A percentile compares a stretch with the other conserved stretches of the same genome.
Evolutionary conservation across 164 flowering plant species (phyloP).

Genomic region (Tinospora cordifolia): DNA sequence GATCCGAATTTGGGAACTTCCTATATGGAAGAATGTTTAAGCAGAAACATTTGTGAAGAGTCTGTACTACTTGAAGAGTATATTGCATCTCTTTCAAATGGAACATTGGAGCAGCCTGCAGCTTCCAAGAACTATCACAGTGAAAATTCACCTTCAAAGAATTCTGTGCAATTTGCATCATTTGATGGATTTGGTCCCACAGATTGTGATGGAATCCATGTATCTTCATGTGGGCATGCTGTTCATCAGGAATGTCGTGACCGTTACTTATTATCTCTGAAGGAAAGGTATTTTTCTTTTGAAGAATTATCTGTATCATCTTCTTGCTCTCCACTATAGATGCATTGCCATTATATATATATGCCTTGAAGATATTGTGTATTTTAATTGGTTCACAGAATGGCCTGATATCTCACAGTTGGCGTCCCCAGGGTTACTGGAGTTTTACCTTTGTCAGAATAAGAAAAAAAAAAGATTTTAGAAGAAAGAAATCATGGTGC

Average conservation of each 20-base stretch:
- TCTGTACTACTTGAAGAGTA: conserved; percentile 48
- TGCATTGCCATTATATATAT: neutral
- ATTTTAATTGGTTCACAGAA: no score
- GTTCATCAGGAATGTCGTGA: conserved; percentile 91
- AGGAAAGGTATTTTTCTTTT: conserved; percentile 48
- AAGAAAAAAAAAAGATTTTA: no score
- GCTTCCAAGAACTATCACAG: conserved; percentile 23
- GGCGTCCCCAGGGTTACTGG: no score
- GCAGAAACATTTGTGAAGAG: conserved; percentile 20
- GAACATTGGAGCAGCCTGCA: conserved; percentile 29
- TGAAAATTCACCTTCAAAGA: conserved; percentile 20
- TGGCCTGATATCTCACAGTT: no score
- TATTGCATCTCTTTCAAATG: conserved; percentile 40
- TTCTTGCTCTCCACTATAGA: neutral
- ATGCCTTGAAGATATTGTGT: no score
- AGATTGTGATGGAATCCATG: conserved; percentile 74
- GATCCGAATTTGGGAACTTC: conserved; percentile 10
- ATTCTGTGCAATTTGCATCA: conserved; percentile 20
- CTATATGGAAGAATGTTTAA: conserved; percentile 19
- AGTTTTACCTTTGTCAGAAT: no score
- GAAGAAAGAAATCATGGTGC: no score
- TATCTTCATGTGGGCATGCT: conserved; percentile 98
- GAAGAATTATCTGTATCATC: neutral
- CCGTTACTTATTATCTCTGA: conserved; percentile 68
- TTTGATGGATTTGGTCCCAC: conserved; percentile 66